Conservation (phyloP, 2,329 filamentous ascomycete genomes). For the Sordariomycetes sp. region DNA sequence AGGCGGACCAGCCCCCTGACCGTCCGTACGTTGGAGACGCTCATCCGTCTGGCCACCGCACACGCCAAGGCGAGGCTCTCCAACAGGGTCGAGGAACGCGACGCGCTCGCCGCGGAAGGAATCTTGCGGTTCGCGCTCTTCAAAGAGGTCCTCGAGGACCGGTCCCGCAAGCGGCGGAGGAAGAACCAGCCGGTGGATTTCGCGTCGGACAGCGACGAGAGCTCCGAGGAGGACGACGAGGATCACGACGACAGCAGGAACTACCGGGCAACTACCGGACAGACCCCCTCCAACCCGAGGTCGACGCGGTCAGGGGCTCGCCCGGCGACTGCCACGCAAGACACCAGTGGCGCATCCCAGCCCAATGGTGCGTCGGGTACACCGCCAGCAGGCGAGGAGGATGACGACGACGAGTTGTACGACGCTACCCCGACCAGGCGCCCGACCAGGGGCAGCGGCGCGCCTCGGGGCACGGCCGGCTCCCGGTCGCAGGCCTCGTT, state of each 20-base stretch:
- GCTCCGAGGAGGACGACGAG: conserved; percentile 50
- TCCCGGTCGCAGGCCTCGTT: conserved; percentile 49
- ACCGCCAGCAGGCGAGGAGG: conserved; percentile 17
- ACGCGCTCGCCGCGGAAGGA: conserved; percentile 77
- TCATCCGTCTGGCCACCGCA: conserved; percentile 95
- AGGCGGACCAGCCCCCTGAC: conserved; percentile 91
- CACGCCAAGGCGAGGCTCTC: conserved; percentile 90
- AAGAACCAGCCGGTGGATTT: conserved; percentile 50
- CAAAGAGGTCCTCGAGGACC: conserved; percentile 78
- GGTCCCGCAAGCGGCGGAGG: conserved; percentile 75
- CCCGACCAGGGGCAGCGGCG: conserved; percentile 10
- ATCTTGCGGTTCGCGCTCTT: conserved; percentile 93
- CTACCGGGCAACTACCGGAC: neutral
- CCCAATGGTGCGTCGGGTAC: neutral
- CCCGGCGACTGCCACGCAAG: neutral
- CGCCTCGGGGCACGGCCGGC: conserved; percentile 7
- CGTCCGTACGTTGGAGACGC: conserved; percentile 89
- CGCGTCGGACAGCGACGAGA: conserved; percentile 48
- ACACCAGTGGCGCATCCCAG: neutral
- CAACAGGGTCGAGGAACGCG: conserved; percentile 77
- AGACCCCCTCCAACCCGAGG: neutral
- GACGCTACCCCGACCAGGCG: conserved; percentile 16
- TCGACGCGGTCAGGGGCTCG: neutral
- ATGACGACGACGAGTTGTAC: conserved; percentile 37
- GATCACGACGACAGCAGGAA: conserved; percentile 17